These are phyloP conservation scores for Cladobotryum mycophilum DNA, from an alignment of 2,329 filamentous ascomycete species.

Conservation along the genomic window DNA sequence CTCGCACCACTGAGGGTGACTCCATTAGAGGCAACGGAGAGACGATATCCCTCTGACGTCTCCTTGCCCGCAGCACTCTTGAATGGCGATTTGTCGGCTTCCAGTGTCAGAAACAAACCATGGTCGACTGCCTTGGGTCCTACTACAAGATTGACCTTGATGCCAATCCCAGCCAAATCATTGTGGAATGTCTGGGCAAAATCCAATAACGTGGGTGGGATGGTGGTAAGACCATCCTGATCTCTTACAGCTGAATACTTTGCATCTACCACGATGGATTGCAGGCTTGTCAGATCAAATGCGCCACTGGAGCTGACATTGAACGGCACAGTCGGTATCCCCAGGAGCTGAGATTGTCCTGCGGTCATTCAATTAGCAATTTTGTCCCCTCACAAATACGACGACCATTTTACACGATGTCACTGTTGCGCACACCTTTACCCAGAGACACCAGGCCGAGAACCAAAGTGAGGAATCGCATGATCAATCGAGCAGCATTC, in stretches of 20 bases:
- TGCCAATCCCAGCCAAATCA: conserved; percentile 10
- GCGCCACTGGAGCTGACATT: conserved; percentile 3
- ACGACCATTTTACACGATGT: too few relatives aligned
- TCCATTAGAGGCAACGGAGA: conserved; percentile 35
- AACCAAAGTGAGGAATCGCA: conserved; percentile 1
- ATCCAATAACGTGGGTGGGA: conserved; percentile 9
- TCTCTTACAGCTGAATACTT: conserved; percentile 2
- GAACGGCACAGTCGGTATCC: conserved; percentile 12
- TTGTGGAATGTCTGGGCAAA: conserved; percentile 10
- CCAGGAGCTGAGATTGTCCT: conserved; percentile 7
- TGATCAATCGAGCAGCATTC: neutral
- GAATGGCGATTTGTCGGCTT: conserved; percentile 30
- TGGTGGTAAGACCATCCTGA: conserved; percentile 10
- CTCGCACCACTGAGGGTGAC: conserved; percentile 46
- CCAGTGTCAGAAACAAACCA: conserved; percentile 42
- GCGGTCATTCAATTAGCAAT: neutral
- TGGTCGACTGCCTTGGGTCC: neutral
- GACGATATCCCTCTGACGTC: conserved; percentile 44
- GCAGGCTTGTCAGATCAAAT: conserved; percentile 6
- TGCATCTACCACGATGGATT: conserved; percentile 6
- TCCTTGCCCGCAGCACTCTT: conserved; percentile 38
- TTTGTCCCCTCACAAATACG: neutral
- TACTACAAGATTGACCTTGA: conserved; percentile 2
- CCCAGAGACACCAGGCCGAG: conserved; percentile 3
- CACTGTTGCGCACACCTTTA: neutral